These are phyloP conservation scores for Gonapodya sp. DNA, from an alignment of 192 early-diverging fungal genomes.

Conservation along the genomic window DNA sequence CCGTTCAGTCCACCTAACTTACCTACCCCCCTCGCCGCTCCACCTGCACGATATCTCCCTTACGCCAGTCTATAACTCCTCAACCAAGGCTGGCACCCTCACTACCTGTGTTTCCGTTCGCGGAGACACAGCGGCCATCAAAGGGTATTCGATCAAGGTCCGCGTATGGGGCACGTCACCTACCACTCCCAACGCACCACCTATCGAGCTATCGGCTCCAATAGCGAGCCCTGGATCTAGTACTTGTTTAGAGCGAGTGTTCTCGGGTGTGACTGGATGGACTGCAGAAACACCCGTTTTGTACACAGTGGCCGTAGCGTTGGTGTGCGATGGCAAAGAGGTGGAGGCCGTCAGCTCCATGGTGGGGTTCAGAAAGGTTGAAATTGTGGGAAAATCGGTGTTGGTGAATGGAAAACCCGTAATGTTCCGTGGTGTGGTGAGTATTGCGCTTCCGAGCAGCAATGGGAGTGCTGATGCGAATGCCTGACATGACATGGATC, in stretches of 20 bases:
- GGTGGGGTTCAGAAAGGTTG: background rate
- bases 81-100: background rate
- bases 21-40: background rate
- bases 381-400: background rate
- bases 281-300: background rate
- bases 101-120: background rate
- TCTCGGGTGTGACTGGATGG: background rate
- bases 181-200: too few relatives aligned
- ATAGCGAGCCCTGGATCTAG: too few relatives aligned
- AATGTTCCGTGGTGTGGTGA: slow-evolving; percentile 2
- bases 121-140: background rate
- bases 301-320: background rate
- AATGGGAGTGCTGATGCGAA: too few relatives aligned
- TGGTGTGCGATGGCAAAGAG: background rate
- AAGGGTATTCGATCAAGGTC: too few relatives aligned
- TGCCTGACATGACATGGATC: too few relatives aligned
- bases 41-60: background rate
- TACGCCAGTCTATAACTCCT: background rate
- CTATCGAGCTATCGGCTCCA: too few relatives aligned
- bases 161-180: too few relatives aligned
- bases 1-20: background rate
- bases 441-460: too few relatives aligned
- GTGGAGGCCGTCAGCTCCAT: background rate
- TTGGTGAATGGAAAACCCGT: background rate
- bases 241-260: too few relatives aligned